These are phyloP conservation scores for Przewalskia tangutica DNA, from an alignment of 257 asterid species.

Conservation along the genomic window DNA sequence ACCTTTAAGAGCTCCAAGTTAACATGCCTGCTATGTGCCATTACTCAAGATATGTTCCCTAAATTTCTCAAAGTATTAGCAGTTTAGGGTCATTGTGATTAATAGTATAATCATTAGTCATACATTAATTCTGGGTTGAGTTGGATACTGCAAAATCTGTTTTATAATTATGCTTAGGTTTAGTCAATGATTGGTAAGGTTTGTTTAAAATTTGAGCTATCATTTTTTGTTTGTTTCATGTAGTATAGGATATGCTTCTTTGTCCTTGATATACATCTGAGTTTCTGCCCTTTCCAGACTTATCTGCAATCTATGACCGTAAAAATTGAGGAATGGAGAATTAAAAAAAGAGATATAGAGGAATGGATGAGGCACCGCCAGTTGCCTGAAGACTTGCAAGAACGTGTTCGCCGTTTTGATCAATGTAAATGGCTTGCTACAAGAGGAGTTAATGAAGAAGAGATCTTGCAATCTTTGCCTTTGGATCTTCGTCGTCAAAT, in stretches of 20 bases:
- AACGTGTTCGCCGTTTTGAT: slow-evolving; percentile 77
- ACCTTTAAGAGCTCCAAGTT: background rate
- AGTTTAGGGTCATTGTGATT: background rate
- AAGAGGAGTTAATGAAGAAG: slow-evolving; percentile 84
- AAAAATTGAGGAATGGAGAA: slow-evolving; percentile 94
- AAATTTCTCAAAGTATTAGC: background rate
- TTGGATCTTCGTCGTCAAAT: slow-evolving; percentile 84
- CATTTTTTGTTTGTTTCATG: background rate
- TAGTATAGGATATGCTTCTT: background rate
- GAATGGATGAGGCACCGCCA: slow-evolving; percentile 99
- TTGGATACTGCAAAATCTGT: background rate
- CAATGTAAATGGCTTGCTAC: slow-evolving; percentile 91
- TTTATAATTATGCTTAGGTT: background rate
- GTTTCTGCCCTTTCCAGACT: slow-evolving; percentile 36
- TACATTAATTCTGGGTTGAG: background rate
- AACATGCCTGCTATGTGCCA: background rate
- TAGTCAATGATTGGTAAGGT: background rate
- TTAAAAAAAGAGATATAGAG: slow-evolving; percentile 78
- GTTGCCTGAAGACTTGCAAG: slow-evolving; percentile 74
- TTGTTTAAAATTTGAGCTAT: background rate
- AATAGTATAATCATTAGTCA: background rate
- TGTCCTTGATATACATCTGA: background rate
- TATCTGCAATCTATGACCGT: slow-evolving; percentile 87
- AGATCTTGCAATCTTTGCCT: slow-evolving; percentile 69
- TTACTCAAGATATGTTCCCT: background rate